Percentiles rank a stretch among this genome's conserved stretches.
phyloP scores from a whole-genome alignment of 768 basidiomycete genomes.

The Amanita polypyramis region DNA sequence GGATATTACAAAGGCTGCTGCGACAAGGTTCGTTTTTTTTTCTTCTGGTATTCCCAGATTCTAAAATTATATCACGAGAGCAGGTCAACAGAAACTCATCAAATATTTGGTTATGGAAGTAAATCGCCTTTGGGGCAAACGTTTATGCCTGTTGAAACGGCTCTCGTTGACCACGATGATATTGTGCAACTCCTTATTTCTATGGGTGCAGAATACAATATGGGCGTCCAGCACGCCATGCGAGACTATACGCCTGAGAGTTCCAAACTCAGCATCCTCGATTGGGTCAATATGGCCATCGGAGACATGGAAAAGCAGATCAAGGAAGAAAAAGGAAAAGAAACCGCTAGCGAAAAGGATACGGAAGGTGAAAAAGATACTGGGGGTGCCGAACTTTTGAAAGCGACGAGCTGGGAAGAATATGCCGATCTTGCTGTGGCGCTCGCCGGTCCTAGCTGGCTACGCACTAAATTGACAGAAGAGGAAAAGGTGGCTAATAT shows the following conservation, averaged over 20 bases:
- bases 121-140: background rate
- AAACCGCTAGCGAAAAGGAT: too few relatives aligned
- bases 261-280: background rate
- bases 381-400: background rate
- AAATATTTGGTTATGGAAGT: background rate
- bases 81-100: background rate
- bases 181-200: background rate
- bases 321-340: background rate
- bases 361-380: too few relatives aligned
- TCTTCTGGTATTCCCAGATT: too few relatives aligned
- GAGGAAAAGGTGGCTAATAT: background rate
- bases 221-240: too few relatives aligned
- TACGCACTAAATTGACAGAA: background rate
- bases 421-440: background rate
- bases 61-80: too few relatives aligned
- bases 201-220: conserved; percentile 1
- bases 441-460: background rate
- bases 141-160: background rate
- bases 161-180: background rate
- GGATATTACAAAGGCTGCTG: background rate
- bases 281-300: conserved; percentile 1
- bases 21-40: conserved; percentile 3
- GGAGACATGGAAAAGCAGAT: background rate
- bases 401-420: conserved; percentile 1
- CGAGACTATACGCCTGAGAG: background rate